These are phyloP conservation scores for Cichorium intybus DNA, from an alignment of 140 eudicot species.

Conservation along the genomic window DNA sequence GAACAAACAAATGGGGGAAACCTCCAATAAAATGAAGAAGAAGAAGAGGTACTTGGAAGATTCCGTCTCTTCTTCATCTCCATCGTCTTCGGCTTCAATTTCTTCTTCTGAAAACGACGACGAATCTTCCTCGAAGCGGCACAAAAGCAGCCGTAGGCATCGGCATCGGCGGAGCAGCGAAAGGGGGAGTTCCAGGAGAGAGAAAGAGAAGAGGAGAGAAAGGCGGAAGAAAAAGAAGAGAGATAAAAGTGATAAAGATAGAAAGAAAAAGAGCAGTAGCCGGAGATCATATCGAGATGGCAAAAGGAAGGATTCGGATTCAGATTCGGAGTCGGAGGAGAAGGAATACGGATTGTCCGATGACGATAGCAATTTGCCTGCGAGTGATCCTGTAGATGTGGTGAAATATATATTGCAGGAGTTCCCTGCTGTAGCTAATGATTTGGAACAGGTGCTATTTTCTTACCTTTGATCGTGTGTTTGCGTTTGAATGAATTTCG, in stretches of 20 bases:
- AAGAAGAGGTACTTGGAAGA: constrained; percentile 32
- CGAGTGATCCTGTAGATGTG: constrained; percentile 61
- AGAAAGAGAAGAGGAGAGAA: constrained; percentile 44
- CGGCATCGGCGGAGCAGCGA: constrained; percentile 43
- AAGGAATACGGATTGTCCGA: constrained; percentile 19
- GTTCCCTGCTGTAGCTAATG: constrained; percentile 84
- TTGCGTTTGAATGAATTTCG: background rate
- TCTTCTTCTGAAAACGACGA: constrained; percentile 29
- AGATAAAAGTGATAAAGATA: constrained; percentile 37
- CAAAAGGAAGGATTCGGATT: constrained; percentile 33
- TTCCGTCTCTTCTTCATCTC: constrained; percentile 25
- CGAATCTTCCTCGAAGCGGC: constrained; percentile 36
- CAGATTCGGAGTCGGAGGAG: constrained; percentile 37
- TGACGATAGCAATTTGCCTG: constrained; percentile 7
- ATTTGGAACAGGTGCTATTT: constrained; percentile 72
- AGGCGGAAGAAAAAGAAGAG: constrained; percentile 45
- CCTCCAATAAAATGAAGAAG: constrained; percentile 26
- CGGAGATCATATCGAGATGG: constrained; percentile 37
- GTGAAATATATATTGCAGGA: constrained; percentile 50
- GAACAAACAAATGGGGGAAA: constrained; percentile 28
- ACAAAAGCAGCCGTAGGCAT: constrained; percentile 50
- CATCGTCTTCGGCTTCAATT: constrained; percentile 29
- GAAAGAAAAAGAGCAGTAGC: constrained; percentile 28
- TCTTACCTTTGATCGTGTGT: background rate
- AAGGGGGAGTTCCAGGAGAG: constrained; percentile 56